Conservation (phyloP, 352 stramenopile species). For the Phytophthora sp. region DNA sequence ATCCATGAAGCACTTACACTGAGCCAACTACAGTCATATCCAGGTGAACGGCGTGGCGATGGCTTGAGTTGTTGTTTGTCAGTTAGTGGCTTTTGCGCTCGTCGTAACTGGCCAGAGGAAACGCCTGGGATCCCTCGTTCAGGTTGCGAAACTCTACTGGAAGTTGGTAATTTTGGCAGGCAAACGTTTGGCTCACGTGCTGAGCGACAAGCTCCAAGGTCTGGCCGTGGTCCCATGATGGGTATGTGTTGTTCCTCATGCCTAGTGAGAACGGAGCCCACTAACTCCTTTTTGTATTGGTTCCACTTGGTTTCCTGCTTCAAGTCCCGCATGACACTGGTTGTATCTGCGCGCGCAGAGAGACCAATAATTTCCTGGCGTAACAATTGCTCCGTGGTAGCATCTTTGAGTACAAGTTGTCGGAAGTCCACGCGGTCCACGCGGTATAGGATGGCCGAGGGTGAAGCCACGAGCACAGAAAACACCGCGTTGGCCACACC, state of each 20-base stretch:
- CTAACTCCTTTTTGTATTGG: constrained; percentile 58
- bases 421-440: constrained; percentile 76
- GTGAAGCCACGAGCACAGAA: constrained; percentile 69
- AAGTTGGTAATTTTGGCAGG: constrained; percentile 26
- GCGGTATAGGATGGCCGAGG: constrained; percentile 62
- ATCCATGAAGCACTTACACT: constrained; percentile 32
- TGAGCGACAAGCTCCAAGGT: constrained; percentile 26
- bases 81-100: constrained; percentile 30
- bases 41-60: constrained; percentile 24
- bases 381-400: constrained; percentile 51
- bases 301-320: constrained; percentile 50
- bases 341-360: constrained; percentile 42
- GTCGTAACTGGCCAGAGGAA: constrained; percentile 26
- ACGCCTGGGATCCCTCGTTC: constrained; percentile 28
- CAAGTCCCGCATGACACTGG: constrained; percentile 57
- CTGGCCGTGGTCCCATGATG: constrained; percentile 47
- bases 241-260: constrained; percentile 47
- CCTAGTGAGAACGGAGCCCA: constrained; percentile 40
- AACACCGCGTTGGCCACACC: constrained; percentile 50
- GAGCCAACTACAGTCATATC: constrained; percentile 38
- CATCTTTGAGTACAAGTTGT: constrained; percentile 66
- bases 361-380: constrained; percentile 49
- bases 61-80: constrained; percentile 27
- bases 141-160: constrained; percentile 13
- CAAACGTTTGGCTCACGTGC: constrained; percentile 31